Base-by-base conservation (phyloP, 2,329 filamentous ascomycete species). In the Botrytis pseudocinerea region DNA sequence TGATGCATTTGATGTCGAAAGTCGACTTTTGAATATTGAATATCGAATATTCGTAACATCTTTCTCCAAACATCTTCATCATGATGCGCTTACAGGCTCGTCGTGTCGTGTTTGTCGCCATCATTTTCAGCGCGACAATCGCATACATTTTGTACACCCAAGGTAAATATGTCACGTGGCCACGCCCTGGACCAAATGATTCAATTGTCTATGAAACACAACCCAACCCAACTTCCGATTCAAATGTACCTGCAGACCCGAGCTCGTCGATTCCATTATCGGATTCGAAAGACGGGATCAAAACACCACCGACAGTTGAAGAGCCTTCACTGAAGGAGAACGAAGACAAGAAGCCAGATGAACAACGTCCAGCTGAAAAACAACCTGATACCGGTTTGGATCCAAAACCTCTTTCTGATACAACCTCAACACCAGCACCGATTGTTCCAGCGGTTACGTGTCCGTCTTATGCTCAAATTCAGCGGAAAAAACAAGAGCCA, bases 401-500 rank as follows among this genome's bases (percentile, higher is more conserved):
- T 22, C 14, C n/a, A 7, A 44, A 66, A 40, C 63, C n/a, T 32
- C 46, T 38, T 66, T 51, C 57, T 25, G 42, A 63, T 51, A 7
- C 32, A 48, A 32, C 42, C 8, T 32, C 59, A 51, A 40, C 20
- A 42, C 25, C 60, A 8, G 28, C 2, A 18, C 60, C 35, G 6
- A 46, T 40, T 35, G 35, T 42, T 57, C 42, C 69, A 18, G 32
- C 57, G 10, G 38, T 54, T n/a, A 71, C 60, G 14, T 71, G 69
- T 42, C 60, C 69, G 44, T 32, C 63, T 16, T 79, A 79, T 57
- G 73, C 76, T n/a, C 32, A 70, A 18, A 73, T 79, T 28, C 78
- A 79, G 72, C 64, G 48, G 2, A 38, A 60, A 48, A 77, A 72
- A 48, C 73, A 78, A 68, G 57, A 71, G 25, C 78, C 78, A 25